Base-by-base conservation (phyloP, 805 yeast species). In the Kluyveromyces dobzhanskii region DNA sequence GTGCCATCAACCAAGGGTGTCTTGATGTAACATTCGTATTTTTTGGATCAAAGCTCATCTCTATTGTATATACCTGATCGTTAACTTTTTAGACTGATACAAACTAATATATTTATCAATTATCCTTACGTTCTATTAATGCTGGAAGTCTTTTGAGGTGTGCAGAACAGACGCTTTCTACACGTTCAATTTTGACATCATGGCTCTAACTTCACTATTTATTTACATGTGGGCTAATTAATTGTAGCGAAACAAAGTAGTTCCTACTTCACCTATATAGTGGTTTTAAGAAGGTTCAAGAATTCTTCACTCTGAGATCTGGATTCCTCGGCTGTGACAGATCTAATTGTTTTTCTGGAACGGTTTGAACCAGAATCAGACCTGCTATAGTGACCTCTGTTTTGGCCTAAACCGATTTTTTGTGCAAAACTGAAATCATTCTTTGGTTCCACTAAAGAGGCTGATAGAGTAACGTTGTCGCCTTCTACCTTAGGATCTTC, bases 1-100 rank as follows among this genome's bases (percentile, higher is more conserved):
- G 85, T 92, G 33, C 98, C 98, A 16, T 81, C 94, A 40, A 92
- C 98, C 9, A 92, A 92, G 65, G 98, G 98, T 39, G 97, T 92
- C 9, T 67, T 90, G 34, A 80, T 80, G 64, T 82, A 57, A 54
- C 4, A 17, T 27, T n/a, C 16, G 7, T 24, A 24, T 27, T 27
- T 27, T 12, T 11, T 18, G 17, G 17, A 12, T 2, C 4, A 16
- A 5, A 19, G 12, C 4, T 8, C 14, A 23, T 4, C 11, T 29
- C 12, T 17, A 14, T 24, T 16, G 23, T 10, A 29, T 31, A 19
- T 18, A 19, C 24, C 8, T 9, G 24, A 21, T 21, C n/a, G n/a
- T n/a, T n/a, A n/a, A n/a, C n/a, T n/a, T n/a, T n/a, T n/a, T n/a
- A n/a, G n/a, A n/a, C n/a, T n/a, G n/a, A n/a, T n/a, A n/a, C n/a